Conservation (phyloP, 2,329 filamentous ascomycete genomes). For the Fusarium sp. region DNA sequence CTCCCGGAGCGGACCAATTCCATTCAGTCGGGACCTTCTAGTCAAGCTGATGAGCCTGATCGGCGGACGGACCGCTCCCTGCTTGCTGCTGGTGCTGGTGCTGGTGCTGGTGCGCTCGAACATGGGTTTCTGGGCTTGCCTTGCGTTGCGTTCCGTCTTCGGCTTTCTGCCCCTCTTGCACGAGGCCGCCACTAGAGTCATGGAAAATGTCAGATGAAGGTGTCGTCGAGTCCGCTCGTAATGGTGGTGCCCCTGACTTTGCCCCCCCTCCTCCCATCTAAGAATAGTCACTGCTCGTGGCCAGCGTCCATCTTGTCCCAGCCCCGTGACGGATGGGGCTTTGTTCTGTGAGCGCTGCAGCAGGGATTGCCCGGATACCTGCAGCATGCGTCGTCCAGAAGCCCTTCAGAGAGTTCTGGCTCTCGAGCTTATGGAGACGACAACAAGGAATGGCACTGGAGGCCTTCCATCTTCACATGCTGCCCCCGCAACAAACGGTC, state of each 20-base stretch:
- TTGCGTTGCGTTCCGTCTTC: constrained; percentile 3
- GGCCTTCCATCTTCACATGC: constrained; percentile 26
- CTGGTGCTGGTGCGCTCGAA: constrained; percentile 11
- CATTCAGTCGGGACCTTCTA: constrained; percentile 22
- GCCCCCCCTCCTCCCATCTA: constrained; percentile 41
- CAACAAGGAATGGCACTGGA: background rate
- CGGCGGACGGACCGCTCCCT: constrained; percentile 48
- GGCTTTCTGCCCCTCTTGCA: constrained; percentile 1
- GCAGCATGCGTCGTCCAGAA: constrained; percentile 12
- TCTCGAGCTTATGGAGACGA: constrained; percentile 22
- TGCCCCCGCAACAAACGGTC: constrained; percentile 25
- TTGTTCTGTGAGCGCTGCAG: constrained; percentile 7
- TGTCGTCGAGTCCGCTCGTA: constrained; percentile 17
- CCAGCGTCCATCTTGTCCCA: constrained; percentile 4
- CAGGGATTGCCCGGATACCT: constrained; percentile 29
- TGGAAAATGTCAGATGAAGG: constrained; percentile 19
- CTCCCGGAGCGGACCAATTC: constrained; percentile 15
- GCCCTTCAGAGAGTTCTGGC: constrained; percentile 16
- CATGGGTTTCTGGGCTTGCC: background rate
- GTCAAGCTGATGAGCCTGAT: constrained; percentile 34
- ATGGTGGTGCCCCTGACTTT: constrained; percentile 51
- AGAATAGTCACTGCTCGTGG: constrained; percentile 42
- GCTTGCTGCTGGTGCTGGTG: constrained; percentile 14
- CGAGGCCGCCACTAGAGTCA: constrained; percentile 22
- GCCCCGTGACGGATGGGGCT: constrained; percentile 13